Base-by-base conservation (phyloP, 352 stramenopile species). In the Phytophthora citrophthora region DNA sequence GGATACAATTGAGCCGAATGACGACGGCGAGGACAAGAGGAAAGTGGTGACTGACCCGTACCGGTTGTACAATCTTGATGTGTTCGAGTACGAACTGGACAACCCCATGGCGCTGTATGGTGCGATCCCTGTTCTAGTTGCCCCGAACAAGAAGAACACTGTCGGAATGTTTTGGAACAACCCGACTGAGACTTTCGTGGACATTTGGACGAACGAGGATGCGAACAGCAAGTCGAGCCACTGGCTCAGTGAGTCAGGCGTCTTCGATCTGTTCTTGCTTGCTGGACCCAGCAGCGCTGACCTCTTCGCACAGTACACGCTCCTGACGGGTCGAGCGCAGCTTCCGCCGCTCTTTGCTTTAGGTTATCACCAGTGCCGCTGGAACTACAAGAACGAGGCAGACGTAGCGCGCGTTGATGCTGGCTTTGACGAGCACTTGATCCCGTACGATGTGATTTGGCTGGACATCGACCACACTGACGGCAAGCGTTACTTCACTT, bases 401-500 rank as follows among this genome's bases (percentile, higher is more conserved):
- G 97, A 99, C 74, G 93, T 99, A 20, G 87, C 90, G 18, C 79
- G 88, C 43, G 86, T 94, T 9, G 71, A 96, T 64, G 79, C 77
- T 23, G 95, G 94, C 36, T 99, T 99, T 69, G 96, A 99, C 68
- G 94, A 98, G 59, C 77, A 98, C 41, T 80, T 99, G 72, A 99
- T 99, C 68, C 98, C 98, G 5, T 99, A 99, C 74, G 98, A 99
- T 80, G 98, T 99, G 11, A 72, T 99, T 20, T 99, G 98, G 98
- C 86, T 99, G 27, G 98, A 99, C 75, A 99, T 99, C 82, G 98
- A 99, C 53, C 98, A 99, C 77, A 99, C 97, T 11, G 89, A 99
- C 70, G 97, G 96, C 9, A 99, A 99, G 79, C 83, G 97, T n/a
- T 97, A 97, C 71, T 96, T 94, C 47, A 99, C 97, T 20, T 99